phyloP scores from a whole-genome alignment of 768 basidiomycete genomes.

The Floccularia luteovirens region DNA sequence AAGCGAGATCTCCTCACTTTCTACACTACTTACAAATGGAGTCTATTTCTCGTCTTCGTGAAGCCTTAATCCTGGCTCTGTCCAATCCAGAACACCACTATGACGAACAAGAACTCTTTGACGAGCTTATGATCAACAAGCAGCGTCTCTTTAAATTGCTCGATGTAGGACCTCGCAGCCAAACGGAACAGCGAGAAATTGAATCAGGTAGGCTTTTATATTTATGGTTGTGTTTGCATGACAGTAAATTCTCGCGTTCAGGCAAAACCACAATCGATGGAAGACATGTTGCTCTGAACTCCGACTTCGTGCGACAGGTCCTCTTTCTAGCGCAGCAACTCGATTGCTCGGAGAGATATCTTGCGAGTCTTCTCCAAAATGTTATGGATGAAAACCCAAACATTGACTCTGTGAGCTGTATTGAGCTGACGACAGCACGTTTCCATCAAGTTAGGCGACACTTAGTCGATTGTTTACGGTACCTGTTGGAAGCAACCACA shows the following conservation, averaged over 20 bases:
- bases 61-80: slow-evolving; percentile 41
- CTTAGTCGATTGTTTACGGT: slow-evolving; percentile 63
- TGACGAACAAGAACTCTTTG: slow-evolving; percentile 69
- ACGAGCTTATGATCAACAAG: slow-evolving; percentile 64
- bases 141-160: slow-evolving; percentile 54
- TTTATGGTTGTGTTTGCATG: slow-evolving; percentile 3
- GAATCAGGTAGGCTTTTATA: slow-evolving; percentile 40
- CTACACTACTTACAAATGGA: slow-evolving; percentile 34
- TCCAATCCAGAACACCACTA: slow-evolving; percentile 33
- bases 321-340: slow-evolving; percentile 78
- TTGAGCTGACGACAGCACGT: slow-evolving; percentile 61
- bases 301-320: slow-evolving; percentile 72
- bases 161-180: slow-evolving; percentile 54
- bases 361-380: slow-evolving; percentile 60
- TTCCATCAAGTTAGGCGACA: slow-evolving; percentile 66
- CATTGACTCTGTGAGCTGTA: slow-evolving; percentile 40
- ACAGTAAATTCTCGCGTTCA: no score
- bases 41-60: slow-evolving; percentile 48
- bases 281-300: slow-evolving; percentile 63
- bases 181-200: slow-evolving; percentile 63
- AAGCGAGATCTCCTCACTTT: background rate
- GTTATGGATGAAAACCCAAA: slow-evolving; percentile 63
- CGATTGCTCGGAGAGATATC: slow-evolving; percentile 74
- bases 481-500: slow-evolving; percentile 60
- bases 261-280: slow-evolving; percentile 63